Conservation (phyloP, 1,284 basidiomycete species). For the Anthracocystis setariae region DNA sequence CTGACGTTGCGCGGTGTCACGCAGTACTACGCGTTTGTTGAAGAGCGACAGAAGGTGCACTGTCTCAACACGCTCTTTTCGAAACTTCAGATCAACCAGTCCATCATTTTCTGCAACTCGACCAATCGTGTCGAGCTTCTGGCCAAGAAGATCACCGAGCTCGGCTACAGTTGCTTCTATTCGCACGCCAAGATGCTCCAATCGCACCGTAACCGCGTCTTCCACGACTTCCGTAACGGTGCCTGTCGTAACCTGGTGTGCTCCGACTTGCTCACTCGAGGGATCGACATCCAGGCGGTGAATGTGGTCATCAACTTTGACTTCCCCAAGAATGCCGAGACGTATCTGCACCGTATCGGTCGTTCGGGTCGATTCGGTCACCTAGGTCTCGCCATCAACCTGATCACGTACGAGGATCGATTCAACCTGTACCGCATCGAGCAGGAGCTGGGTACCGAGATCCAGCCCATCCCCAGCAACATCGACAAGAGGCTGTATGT, state of each 20-base stretch:
- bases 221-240: slow-evolving; percentile 99
- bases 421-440: slow-evolving; percentile 98
- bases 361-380: slow-evolving; percentile 97
- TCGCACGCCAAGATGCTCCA: slow-evolving; percentile 99
- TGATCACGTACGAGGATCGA: slow-evolving; percentile 86
- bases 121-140: slow-evolving; percentile 98
- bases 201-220: slow-evolving; percentile 96
- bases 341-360: slow-evolving; percentile 96
- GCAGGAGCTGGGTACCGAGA: slow-evolving; percentile 97
- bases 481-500: slow-evolving; percentile 91
- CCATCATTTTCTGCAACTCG: slow-evolving; percentile 99
- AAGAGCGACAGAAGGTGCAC: slow-evolving; percentile 99
- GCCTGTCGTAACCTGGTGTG: slow-evolving; percentile 98
- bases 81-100: slow-evolving; percentile 99
- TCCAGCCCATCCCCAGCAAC: slow-evolving; percentile 89
- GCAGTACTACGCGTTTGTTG: slow-evolving; percentile 98
- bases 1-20: slow-evolving; percentile 97
- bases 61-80: slow-evolving; percentile 97
- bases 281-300: slow-evolving; percentile 99
- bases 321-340: slow-evolving; percentile 98
- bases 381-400: slow-evolving; percentile 94
- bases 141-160: slow-evolving; percentile 98
- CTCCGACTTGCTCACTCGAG: slow-evolving; percentile 90
- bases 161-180: slow-evolving; percentile 99
- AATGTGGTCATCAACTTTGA: slow-evolving; percentile 99